Evolutionary conservation across 331 rosid species (phyloP).

Genomic region (Quercus lobata): DNA sequence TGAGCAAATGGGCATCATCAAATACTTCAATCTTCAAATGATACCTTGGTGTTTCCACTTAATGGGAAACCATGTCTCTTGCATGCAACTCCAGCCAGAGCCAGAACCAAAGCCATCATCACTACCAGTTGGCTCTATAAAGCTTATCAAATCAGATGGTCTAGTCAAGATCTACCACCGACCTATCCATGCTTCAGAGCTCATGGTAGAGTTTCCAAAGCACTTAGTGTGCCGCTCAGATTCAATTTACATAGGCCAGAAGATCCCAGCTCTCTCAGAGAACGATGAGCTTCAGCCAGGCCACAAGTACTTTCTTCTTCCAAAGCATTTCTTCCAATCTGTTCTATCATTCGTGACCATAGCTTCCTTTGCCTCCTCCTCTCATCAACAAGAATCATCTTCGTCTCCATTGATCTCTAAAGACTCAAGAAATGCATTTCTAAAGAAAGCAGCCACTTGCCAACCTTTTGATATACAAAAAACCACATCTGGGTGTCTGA

Average conservation of each 20-base stretch:
- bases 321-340: slow-evolving; percentile 32
- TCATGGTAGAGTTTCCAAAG: slow-evolving; percentile 24
- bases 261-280: slow-evolving; percentile 39
- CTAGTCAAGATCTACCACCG: slow-evolving; percentile 17
- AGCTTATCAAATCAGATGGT: slow-evolving; percentile 37
- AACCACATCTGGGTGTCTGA: slow-evolving; percentile 27
- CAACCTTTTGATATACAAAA: slow-evolving; percentile 32
- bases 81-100: not conserved
- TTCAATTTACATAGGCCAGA: slow-evolving; percentile 39
- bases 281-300: slow-evolving; percentile 34
- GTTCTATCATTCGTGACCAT: slow-evolving; percentile 38
- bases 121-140: not conserved
- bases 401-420: not conserved
- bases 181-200: slow-evolving; percentile 24
- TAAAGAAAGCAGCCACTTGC: slow-evolving; percentile 14
- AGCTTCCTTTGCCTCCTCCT: slow-evolving; percentile 28
- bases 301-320: slow-evolving; percentile 39
- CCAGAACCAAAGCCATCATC: not conserved
- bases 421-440: not conserved
- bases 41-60: slow-evolving; percentile 36
- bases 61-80: not conserved
- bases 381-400: not conserved
- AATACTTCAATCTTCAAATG: slow-evolving; percentile 21
- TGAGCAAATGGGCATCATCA: slow-evolving; percentile 1
- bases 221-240: slow-evolving; percentile 40